Evolutionary conservation across 2,329 filamentous ascomycete genomes (phyloP).

Genomic region (Sporothrix inflata): DNA sequence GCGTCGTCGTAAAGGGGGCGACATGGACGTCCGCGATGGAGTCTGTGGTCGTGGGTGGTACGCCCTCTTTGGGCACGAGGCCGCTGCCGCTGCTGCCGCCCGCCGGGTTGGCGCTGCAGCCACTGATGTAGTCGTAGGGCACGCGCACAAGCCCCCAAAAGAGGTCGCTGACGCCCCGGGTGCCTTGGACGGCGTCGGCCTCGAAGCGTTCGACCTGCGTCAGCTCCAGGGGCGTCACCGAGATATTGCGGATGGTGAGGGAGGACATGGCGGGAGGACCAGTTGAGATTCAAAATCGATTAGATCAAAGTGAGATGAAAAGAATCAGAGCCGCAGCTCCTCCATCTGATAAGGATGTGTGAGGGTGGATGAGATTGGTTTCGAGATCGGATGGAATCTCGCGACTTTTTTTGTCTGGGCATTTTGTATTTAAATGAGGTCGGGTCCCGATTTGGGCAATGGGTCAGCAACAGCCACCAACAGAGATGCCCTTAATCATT

Average conservation of each 20-base stretch:
- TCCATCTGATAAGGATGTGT: not conserved
- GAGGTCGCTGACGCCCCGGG: conserved; percentile 50
- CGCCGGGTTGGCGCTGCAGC: conserved; percentile 36
- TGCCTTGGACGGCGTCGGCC: conserved; percentile 47
- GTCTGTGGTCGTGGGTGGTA: conserved; percentile 47
- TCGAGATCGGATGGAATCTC: not conserved
- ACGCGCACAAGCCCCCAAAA: conserved; percentile 37
- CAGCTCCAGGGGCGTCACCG: conserved; percentile 71
- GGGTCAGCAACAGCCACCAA: not conserved
- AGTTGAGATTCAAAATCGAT: not conserved
- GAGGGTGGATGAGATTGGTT: not conserved
- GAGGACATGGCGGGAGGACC: conserved; percentile 47
- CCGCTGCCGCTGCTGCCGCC: conserved; percentile 29
- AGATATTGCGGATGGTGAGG: conserved; percentile 82
- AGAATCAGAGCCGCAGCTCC: not conserved
- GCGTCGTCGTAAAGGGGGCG: conserved; percentile 67
- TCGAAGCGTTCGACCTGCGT: conserved; percentile 74
- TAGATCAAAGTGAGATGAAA: not conserved
- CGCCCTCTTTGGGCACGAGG: conserved; percentile 31
- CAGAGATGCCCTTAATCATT: too few species aligned
- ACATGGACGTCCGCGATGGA: conserved; percentile 64
- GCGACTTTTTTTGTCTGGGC: not conserved
- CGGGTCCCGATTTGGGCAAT: not conserved
- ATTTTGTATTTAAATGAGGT: conserved; percentile 10
- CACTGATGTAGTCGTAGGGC: conserved; percentile 6